A percentile compares a stretch with the other conserved stretches of the same genome.
These are phyloP conservation scores for Acanthamoeba healyi DNA, from an alignment of 208 protist genomes.

Conservation along the genomic window DNA sequence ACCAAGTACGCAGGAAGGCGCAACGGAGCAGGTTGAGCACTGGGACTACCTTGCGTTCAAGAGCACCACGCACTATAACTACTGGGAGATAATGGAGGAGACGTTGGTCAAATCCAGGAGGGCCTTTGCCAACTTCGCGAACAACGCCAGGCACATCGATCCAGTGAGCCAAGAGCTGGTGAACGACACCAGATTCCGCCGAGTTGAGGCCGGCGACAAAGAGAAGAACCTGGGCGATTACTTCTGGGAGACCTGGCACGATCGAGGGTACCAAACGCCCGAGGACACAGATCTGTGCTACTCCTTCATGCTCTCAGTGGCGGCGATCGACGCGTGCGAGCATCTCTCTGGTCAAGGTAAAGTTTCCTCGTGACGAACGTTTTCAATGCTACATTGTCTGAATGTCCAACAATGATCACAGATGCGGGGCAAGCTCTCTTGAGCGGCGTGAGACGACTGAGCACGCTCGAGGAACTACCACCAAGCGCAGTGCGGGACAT, in stretches of 20 bases:
- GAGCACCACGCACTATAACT: background rate
- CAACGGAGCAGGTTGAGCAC: background rate
- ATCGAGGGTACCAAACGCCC: background rate
- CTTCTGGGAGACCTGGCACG: background rate
- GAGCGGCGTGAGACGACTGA: background rate
- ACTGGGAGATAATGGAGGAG: background rate
- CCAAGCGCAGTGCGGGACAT: background rate
- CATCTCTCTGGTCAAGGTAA: background rate
- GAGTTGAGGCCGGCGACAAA: background rate
- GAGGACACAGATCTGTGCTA: background rate
- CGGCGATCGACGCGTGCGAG: background rate
- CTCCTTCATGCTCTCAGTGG: background rate
- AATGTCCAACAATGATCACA: background rate
- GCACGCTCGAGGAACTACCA: background rate
- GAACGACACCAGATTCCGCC: too few species aligned
- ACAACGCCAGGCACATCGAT: background rate
- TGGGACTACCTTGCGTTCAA: background rate
- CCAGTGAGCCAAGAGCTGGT: background rate
- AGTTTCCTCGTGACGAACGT: too few species aligned
- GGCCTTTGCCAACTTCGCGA: background rate
- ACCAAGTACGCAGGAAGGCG: too few species aligned
- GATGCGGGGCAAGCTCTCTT: background rate
- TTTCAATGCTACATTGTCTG: background rate
- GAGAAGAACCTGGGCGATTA: background rate
- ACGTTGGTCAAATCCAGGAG: background rate